These are phyloP conservation scores for Hypoxylon intermedium DNA, from an alignment of 495 filamentous ascomycete genomes.

Conservation along the genomic window DNA sequence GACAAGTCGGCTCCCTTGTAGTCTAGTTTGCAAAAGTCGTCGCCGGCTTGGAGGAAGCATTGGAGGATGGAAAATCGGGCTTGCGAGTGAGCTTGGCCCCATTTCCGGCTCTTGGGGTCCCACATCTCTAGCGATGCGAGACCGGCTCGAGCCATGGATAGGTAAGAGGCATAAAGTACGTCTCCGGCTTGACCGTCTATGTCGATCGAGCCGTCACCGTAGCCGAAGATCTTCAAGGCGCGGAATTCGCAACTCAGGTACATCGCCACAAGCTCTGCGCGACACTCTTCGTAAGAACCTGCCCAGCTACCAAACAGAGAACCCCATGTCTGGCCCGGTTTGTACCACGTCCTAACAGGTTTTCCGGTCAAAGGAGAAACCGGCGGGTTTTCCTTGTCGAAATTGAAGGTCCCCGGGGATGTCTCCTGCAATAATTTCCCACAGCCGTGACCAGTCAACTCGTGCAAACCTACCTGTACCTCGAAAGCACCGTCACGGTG, in stretches of 20 bases:
- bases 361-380: constrained; percentile 78
- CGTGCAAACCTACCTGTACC: constrained; percentile 93
- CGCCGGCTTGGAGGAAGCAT: constrained; percentile 83
- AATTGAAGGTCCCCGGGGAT: constrained; percentile 81
- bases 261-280: constrained; percentile 90
- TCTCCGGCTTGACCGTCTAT: constrained; percentile 80
- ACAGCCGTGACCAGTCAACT: constrained; percentile 93
- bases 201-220: constrained; percentile 74
- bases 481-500: constrained; percentile 89
- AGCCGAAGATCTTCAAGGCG: constrained; percentile 89
- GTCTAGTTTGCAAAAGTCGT: constrained; percentile 80
- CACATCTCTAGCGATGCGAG: constrained; percentile 84
- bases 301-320: constrained; percentile 87
- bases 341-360: constrained; percentile 85
- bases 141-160: constrained; percentile 91
- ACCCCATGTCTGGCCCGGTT: constrained; percentile 92
- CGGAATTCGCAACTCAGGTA: constrained; percentile 86
- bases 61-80: constrained; percentile 92
- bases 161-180: constrained; percentile 83
- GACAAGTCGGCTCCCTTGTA: constrained; percentile 77
- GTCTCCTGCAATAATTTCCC: constrained; percentile 95
- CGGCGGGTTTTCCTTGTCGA: constrained; percentile 79
- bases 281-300: constrained; percentile 79
- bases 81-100: constrained; percentile 95
- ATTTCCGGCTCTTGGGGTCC: constrained; percentile 86